A percentile compares a stretch with the other conserved stretches of the same genome.
phyloP scores from a whole-genome alignment of 495 filamentous ascomycete species.

The Xylaria telfairii region DNA sequence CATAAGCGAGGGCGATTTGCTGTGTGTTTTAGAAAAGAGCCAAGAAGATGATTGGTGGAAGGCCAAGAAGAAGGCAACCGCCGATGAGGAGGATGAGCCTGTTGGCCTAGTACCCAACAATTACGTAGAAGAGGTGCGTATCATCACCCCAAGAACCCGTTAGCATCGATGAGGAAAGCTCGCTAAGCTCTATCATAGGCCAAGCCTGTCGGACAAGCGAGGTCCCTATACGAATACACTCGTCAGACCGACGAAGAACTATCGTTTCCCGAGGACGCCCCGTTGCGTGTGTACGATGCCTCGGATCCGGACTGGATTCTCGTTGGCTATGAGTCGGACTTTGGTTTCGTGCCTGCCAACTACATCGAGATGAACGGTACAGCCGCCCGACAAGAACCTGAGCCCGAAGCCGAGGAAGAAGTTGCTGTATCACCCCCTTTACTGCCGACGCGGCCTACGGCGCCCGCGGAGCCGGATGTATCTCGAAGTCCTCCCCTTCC shows the following conservation, averaged over 20 bases:
- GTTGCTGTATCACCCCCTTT: slow-evolving; percentile 28
- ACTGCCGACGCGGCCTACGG: slow-evolving; percentile 33
- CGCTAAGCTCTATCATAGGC: slow-evolving; percentile 57
- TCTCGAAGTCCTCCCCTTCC: slow-evolving; percentile 48
- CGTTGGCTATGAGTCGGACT: slow-evolving; percentile 83
- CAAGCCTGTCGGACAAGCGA: slow-evolving; percentile 73
- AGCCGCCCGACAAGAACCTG: slow-evolving; percentile 32
- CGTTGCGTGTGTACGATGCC: slow-evolving; percentile 83
- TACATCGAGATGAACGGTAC: slow-evolving; percentile 77
- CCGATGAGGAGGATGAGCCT: slow-evolving; percentile 92
- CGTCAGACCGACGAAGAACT: slow-evolving; percentile 98
- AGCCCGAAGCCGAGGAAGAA: slow-evolving; percentile 14
- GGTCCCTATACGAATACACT: slow-evolving; percentile 93
- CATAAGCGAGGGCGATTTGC: slow-evolving; percentile 85
- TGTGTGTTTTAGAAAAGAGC: slow-evolving; percentile 92
- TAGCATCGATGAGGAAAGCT: slow-evolving; percentile 5
- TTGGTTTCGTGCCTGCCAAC: slow-evolving; percentile 95
- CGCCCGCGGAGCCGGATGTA: slow-evolving; percentile 48
- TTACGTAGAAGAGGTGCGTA: slow-evolving; percentile 92
- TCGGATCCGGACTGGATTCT: slow-evolving; percentile 97
- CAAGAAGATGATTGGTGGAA: slow-evolving; percentile 96
- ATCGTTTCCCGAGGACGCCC: slow-evolving; percentile 89
- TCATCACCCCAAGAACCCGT: neutral
- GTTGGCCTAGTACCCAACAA: slow-evolving; percentile 93
- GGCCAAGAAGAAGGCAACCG: slow-evolving; percentile 93